A percentile compares a stretch with the other conserved stretches of the same genome.
Evolutionary conservation across 345 rosid species (phyloP).

Genomic region (Physaria fendleri): DNA sequence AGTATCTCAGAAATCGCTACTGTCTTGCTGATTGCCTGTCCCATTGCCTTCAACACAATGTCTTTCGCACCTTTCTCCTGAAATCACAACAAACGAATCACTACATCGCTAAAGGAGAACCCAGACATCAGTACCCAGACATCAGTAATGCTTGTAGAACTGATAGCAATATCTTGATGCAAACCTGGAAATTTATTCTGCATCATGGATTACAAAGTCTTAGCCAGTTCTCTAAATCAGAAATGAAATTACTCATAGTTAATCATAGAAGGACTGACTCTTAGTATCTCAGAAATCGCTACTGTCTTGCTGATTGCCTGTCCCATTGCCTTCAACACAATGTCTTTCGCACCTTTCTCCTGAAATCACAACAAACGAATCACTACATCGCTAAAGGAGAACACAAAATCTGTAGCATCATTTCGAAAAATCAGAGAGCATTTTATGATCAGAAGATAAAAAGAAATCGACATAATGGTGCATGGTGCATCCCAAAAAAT

Average conservation of each 20-base stretch:
- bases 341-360: constrained; percentile 64
- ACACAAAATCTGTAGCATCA: not conserved
- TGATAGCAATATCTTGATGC: constrained; percentile 84
- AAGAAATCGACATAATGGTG: not conserved
- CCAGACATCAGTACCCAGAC: no score
- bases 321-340: constrained; percentile 93
- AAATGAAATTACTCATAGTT: not conserved
- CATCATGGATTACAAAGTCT: constrained; percentile 5
- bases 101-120: not conserved
- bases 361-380: not conserved
- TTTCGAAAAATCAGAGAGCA: not conserved
- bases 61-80: constrained; percentile 66
- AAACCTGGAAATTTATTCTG: constrained; percentile 73
- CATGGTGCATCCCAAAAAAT: not conserved
- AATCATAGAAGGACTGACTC: constrained; percentile 35
- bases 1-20: constrained; percentile 76
- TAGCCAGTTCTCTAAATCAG: not conserved
- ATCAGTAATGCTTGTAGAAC: constrained; percentile 89
- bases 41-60: constrained; percentile 90
- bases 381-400: not conserved
- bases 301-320: constrained; percentile 92
- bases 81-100: not conserved
- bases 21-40: constrained; percentile 88
- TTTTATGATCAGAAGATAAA: no score
- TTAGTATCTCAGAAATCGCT: constrained; percentile 68